A percentile compares a stretch with the other conserved stretches of the same genome.
These are phyloP conservation scores for Magnusiomyces magnusii DNA, from an alignment of 1,139 yeast genomes.

Conservation along the genomic window DNA sequence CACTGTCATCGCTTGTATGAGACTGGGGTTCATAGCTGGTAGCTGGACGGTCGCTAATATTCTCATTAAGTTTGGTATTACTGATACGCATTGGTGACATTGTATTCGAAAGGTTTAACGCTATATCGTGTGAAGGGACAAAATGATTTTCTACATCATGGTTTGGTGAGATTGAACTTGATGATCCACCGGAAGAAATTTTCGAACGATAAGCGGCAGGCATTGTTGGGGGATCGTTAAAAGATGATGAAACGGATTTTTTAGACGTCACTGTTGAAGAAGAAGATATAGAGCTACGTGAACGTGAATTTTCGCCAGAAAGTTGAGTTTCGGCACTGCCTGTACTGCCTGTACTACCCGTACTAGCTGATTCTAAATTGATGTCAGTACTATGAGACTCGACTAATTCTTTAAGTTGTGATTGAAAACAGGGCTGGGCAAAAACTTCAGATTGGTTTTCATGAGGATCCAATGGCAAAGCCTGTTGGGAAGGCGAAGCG, in stretches of 20 bases:
- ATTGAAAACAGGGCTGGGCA: background rate
- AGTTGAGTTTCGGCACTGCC: background rate
- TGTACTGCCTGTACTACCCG: too few species aligned
- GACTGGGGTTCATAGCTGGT: background rate
- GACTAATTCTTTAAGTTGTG: background rate
- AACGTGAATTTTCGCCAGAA: constrained; percentile 66
- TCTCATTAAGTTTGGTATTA: background rate
- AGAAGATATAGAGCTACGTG: constrained; percentile 49
- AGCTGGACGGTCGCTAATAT: background rate
- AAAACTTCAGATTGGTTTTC: background rate
- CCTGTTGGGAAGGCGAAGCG: background rate
- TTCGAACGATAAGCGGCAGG: background rate
- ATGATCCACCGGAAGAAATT: background rate
- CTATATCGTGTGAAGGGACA: background rate
- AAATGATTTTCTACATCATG: background rate
- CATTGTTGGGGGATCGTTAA: background rate
- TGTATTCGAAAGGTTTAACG: background rate
- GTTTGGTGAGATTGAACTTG: background rate
- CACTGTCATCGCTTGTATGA: background rate
- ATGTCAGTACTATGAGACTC: background rate
- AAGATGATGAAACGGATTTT: background rate
- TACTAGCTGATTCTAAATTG: background rate
- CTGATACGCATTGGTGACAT: background rate
- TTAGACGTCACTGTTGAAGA: background rate
- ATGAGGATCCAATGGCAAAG: background rate